Conservation (phyloP, 2,329 filamentous ascomycete genomes). For the Sporothrix inflata region DNA sequence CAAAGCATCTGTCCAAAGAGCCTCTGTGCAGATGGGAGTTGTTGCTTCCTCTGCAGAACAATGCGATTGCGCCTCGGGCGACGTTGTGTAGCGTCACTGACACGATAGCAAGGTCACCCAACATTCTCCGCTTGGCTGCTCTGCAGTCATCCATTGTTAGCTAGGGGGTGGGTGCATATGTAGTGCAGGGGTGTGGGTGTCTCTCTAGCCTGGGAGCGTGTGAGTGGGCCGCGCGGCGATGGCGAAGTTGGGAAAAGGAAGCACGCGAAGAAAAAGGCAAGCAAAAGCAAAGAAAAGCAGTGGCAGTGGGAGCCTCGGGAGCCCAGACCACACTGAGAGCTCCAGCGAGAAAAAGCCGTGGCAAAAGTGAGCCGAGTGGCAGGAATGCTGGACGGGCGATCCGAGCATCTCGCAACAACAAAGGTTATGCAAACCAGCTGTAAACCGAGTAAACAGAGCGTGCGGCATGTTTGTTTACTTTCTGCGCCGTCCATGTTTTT, state of each 20-base stretch:
- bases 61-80: background rate
- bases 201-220: constrained; percentile 5
- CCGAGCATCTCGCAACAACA: background rate
- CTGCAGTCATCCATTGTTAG: background rate
- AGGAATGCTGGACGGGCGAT: constrained; percentile 8
- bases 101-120: background rate
- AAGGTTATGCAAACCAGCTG: background rate
- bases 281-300: background rate
- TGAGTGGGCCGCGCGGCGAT: background rate
- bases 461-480: constrained; percentile 14
- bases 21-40: background rate
- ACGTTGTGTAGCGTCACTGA: background rate
- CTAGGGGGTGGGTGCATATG: constrained; percentile 22
- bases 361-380: background rate
- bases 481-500: background rate
- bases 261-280: background rate
- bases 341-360: background rate
- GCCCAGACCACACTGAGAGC: constrained; percentile 4
- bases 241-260: constrained; percentile 18
- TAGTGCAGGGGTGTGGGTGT: constrained; percentile 22
- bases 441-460: background rate
- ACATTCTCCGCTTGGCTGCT: background rate
- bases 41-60: background rate
- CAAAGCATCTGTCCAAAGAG: background rate
- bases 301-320: background rate